Evolutionary conservation across 2,329 filamentous ascomycete species (phyloP).

Genomic region (Cryphonectria parasitica): DNA sequence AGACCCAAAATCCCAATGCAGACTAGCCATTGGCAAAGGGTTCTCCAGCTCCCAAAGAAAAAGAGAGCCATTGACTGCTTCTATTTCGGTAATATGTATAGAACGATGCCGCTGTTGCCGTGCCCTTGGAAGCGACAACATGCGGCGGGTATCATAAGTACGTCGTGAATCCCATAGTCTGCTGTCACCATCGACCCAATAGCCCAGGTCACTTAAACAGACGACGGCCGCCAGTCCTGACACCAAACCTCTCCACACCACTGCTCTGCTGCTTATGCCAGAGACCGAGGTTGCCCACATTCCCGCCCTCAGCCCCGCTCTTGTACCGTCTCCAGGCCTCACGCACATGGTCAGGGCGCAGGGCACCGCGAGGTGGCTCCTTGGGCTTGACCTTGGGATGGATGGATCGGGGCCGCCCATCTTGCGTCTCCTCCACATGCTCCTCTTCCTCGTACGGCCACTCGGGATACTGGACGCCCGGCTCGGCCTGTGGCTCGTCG

Average conservation of each 20-base stretch:
- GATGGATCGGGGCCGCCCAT: constrained; percentile 33
- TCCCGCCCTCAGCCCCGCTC: constrained; percentile 63
- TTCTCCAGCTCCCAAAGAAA: no score
- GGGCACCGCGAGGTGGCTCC: constrained; percentile 54
- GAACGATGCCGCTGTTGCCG: background rate
- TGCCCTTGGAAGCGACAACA: background rate
- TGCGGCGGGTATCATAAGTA: constrained; percentile 8
- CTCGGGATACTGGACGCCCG: constrained; percentile 41
- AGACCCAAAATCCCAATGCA: no score
- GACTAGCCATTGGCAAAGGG: no score
- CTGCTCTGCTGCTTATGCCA: constrained; percentile 65
- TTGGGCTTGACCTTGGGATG: constrained; percentile 40
- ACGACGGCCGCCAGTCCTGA: constrained; percentile 54
- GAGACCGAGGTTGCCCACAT: constrained; percentile 61
- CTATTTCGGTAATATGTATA: background rate
- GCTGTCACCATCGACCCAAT: background rate
- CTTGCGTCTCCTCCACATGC: constrained; percentile 27
- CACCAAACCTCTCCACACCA: constrained; percentile 63
- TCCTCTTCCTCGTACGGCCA: constrained; percentile 41
- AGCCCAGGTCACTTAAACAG: constrained; percentile 52
- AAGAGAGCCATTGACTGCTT: background rate
- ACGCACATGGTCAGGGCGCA: constrained; percentile 74
- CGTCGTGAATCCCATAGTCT: background rate
- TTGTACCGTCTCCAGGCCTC: constrained; percentile 74
- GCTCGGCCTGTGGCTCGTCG: constrained; percentile 61